Conservation (phyloP, 306 rosid genomes). For the Gillenia trifoliata region DNA sequence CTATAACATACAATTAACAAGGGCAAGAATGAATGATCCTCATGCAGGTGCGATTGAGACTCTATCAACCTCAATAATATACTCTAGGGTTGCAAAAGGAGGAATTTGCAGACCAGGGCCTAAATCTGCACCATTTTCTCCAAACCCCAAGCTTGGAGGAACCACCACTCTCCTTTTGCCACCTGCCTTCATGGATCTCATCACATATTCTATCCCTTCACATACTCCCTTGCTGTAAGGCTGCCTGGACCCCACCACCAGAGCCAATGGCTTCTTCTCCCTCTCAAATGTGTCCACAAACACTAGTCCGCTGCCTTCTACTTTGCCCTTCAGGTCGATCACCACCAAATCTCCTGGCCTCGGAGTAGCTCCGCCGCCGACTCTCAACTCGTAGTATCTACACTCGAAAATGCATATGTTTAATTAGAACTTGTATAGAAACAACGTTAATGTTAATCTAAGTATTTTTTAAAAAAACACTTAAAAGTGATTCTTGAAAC, state of each 20-base stretch:
- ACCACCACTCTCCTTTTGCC: conserved; percentile 70
- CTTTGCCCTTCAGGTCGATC: conserved; percentile 63
- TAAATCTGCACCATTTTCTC: conserved; percentile 80
- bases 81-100: conserved; percentile 75
- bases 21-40: neutral
- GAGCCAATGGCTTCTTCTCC: conserved; percentile 71
- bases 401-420: neutral
- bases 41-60: conserved; percentile 92
- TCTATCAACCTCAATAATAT: conserved; percentile 68
- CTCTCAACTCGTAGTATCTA: conserved; percentile 62
- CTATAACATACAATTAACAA: neutral
- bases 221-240: conserved; percentile 88
- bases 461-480: no score
- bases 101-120: conserved; percentile 75
- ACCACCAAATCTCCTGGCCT: conserved; percentile 78
- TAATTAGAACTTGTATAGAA: fast-evolving
- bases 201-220: conserved; percentile 77
- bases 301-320: conserved; percentile 47
- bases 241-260: conserved; percentile 75
- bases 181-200: conserved; percentile 76
- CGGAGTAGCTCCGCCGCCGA: conserved; percentile 71
- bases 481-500: no score
- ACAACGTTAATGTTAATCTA: no score
- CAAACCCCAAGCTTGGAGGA: conserved; percentile 71
- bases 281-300: conserved; percentile 77